Conservation (phyloP, 192 early-diverging fungal species). For the Coemansia sp. region DNA sequence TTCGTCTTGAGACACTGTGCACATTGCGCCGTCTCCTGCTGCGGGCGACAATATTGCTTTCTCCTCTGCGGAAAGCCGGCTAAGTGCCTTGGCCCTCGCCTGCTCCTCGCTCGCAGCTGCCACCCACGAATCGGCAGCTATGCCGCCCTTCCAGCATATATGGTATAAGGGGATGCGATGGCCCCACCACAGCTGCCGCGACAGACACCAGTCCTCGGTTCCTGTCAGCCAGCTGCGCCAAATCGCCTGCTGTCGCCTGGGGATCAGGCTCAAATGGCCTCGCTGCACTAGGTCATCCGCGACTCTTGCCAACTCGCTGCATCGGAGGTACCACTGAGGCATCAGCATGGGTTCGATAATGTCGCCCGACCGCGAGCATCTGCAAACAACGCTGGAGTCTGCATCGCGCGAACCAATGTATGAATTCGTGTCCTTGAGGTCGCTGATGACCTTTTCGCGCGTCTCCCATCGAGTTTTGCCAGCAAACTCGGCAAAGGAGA, state of each 20-base stretch:
- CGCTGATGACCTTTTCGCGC: conserved; percentile 68
- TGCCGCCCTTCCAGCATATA: conserved; percentile 58
- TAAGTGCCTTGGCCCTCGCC: conserved; percentile 40
- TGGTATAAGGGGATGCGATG: conserved; percentile 92
- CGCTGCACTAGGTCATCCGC: conserved; percentile 68
- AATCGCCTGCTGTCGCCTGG: conserved; percentile 74
- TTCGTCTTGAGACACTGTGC: conserved; percentile 58
- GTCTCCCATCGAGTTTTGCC: conserved; percentile 82
- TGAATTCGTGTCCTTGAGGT: conserved; percentile 63
- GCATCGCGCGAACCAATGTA: conserved; percentile 81
- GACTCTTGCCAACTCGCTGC: conserved; percentile 70
- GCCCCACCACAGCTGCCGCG: conserved; percentile 98
- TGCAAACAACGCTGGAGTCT: conserved; percentile 74
- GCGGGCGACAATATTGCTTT: neutral
- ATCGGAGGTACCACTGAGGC: conserved; percentile 97
- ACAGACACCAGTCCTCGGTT: conserved; percentile 98
- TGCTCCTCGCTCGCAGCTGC: conserved; percentile 34
- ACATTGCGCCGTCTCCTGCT: neutral
- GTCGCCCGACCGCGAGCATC: conserved; percentile 84
- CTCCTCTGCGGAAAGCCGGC: conserved; percentile 1
- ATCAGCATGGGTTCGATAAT: conserved; percentile 94
- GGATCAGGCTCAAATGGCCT: conserved; percentile 70
- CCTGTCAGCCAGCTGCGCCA: conserved; percentile 89
- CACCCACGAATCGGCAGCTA: conserved; percentile 27
- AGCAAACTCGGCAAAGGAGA: conserved; percentile 5